These are phyloP conservation scores for Yarrowia deformans DNA, from an alignment of 805 yeast genomes.

Conservation along the genomic window DNA sequence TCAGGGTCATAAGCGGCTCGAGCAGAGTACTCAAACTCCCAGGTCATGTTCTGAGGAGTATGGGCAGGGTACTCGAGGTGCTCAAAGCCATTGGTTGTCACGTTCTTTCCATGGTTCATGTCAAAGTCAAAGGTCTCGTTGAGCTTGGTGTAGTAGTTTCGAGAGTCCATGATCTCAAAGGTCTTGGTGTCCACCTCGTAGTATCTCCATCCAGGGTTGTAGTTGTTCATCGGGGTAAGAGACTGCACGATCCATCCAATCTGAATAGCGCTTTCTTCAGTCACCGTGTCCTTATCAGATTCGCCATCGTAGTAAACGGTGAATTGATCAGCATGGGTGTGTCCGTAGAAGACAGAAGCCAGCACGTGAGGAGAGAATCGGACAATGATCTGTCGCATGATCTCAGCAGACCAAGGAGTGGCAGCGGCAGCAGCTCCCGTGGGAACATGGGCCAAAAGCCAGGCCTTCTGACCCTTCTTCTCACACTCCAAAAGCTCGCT, in stretches of 20 bases:
- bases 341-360: conserved; percentile 74
- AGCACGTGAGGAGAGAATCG: conserved; percentile 73
- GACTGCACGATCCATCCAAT: conserved; percentile 73
- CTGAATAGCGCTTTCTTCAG: conserved; percentile 50
- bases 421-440: conserved; percentile 56
- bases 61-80: conserved; percentile 41
- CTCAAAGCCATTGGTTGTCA: neutral
- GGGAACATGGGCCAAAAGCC: conserved; percentile 77
- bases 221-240: conserved; percentile 64
- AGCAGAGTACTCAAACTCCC: conserved; percentile 65
- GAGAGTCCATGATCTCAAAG: conserved; percentile 66
- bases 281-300: conserved; percentile 46
- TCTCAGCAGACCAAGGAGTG: conserved; percentile 64
- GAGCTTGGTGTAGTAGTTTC: conserved; percentile 63
- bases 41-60: conserved; percentile 55
- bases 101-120: neutral
- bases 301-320: conserved; percentile 58
- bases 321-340: conserved; percentile 74
- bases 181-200: conserved; percentile 69
- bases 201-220: conserved; percentile 77
- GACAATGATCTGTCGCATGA: conserved; percentile 63
- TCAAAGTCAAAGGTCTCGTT: conserved; percentile 56
- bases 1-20: conserved; percentile 56
- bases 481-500: conserved; percentile 69
- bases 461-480: conserved; percentile 63